phyloP scores from a whole-genome alignment of 2,329 filamentous ascomycete genomes.

The Paecilomyces formosus region DNA sequence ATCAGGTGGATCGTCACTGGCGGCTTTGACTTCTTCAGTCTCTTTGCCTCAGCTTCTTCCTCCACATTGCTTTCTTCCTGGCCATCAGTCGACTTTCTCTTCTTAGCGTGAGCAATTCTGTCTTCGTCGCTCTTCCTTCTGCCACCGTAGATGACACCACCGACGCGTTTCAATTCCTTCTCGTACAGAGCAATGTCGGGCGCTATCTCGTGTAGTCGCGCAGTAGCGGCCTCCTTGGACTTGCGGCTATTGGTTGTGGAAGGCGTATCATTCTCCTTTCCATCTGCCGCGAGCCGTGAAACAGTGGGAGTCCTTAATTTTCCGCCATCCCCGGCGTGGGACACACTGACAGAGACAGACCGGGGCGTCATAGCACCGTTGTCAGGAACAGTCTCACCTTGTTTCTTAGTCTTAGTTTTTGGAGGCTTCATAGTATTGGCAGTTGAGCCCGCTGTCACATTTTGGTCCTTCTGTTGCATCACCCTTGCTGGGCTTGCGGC shows the following conservation, averaged over 20 bases:
- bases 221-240: conserved; percentile 78
- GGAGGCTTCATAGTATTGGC: conserved; percentile 14
- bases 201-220: conserved; percentile 67
- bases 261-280: conserved; percentile 80
- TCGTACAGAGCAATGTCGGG: conserved; percentile 85
- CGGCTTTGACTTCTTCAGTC: conserved; percentile 53
- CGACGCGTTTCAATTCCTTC: conserved; percentile 81
- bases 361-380: conserved; percentile 18
- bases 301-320: conserved; percentile 47
- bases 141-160: conserved; percentile 56
- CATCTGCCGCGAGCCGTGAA: conserved; percentile 46
- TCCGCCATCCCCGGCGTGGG: conserved; percentile 18
- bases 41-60: conserved; percentile 52
- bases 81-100: conserved; percentile 38
- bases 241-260: conserved; percentile 70
- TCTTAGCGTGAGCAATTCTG: conserved; percentile 28
- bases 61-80: conserved; percentile 40
- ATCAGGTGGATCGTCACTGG: conserved; percentile 68
- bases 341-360: conserved; percentile 13
- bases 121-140: conserved; percentile 39
- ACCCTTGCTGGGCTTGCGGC: conserved; percentile 12
- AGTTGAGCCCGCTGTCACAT: conserved; percentile 13
- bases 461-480: conserved; percentile 31
- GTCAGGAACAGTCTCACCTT: conserved; percentile 10
- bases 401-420: conserved; percentile 12